Percentiles rank a stretch among this genome's conserved stretches.
phyloP scores from a whole-genome alignment of 495 filamentous ascomycete species.

The Gamarada debralockiae region DNA sequence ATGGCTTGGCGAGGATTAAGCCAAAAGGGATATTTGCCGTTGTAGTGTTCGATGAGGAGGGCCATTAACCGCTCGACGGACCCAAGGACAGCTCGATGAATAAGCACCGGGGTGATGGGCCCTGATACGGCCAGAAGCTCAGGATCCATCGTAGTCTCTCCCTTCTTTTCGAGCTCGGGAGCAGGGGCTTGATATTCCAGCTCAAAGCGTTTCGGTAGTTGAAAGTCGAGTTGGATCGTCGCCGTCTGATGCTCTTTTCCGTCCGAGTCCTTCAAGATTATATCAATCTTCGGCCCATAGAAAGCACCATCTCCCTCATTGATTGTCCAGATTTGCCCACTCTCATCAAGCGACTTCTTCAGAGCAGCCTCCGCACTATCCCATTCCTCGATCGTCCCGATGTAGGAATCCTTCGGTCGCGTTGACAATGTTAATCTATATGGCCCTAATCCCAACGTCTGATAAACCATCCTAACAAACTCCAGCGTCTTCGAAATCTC shows the following conservation, averaged over 20 bases:
- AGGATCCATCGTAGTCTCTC: conserved; percentile 40
- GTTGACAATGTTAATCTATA: conserved; percentile 81
- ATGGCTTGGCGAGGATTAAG: conserved; percentile 78
- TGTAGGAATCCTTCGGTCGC: conserved; percentile 68
- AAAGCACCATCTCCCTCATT: conserved; percentile 88
- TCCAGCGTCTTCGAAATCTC: conserved; percentile 78
- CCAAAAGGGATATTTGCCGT: conserved; percentile 88
- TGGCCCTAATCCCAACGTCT: conserved; percentile 65
- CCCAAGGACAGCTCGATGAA: conserved; percentile 86
- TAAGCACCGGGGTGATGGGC: conserved; percentile 69
- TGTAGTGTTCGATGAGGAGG: conserved; percentile 79
- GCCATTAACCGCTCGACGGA: conserved; percentile 86
- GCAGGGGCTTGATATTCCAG: conserved; percentile 76
- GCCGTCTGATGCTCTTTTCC: conserved; percentile 91
- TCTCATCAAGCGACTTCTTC: conserved; percentile 61
- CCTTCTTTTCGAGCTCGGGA: conserved; percentile 59
- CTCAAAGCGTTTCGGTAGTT: conserved; percentile 79
- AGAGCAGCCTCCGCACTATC: conserved; percentile 73
- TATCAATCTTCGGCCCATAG: conserved; percentile 94
- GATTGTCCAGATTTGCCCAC: conserved; percentile 62
- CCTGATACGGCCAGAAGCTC: conserved; percentile 42
- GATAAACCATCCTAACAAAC: conserved; percentile 77
- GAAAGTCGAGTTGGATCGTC: conserved; percentile 92
- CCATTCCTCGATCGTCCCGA: conserved; percentile 80
- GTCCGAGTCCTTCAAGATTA: conserved; percentile 75